These are phyloP conservation scores for Vigna unguiculata DNA, from an alignment of 306 rosid species.

Conservation along the genomic window DNA sequence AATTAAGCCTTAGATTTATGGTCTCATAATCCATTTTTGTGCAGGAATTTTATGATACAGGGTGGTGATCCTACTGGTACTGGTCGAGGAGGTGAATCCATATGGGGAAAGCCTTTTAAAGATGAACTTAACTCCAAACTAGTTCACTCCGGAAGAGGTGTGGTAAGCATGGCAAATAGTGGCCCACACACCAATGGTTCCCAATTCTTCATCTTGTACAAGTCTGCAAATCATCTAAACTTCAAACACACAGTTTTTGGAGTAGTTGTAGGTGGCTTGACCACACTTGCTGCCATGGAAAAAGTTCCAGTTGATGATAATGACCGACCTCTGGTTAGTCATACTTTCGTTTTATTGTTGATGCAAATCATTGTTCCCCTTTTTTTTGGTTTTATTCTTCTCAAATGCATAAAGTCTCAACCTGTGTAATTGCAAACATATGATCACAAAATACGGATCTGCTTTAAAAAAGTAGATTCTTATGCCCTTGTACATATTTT, in stretches of 20 bases:
- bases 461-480: conserved; percentile 47
- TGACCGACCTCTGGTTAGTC: conserved; percentile 86
- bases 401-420: conserved; percentile 4
- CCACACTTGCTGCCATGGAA: conserved; percentile 88
- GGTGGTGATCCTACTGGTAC: conserved; percentile 99
- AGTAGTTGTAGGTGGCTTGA: conserved; percentile 89
- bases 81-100: conserved; percentile 95
- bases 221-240: conserved; percentile 94
- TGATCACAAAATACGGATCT: conserved; percentile 38
- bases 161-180: conserved; percentile 99
- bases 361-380: conserved; percentile 24
- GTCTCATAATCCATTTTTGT: conserved; percentile 32
- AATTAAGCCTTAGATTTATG: conserved; percentile 26
- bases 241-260: conserved; percentile 96
- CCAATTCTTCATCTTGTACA: conserved; percentile 93
- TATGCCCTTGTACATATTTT: conserved; percentile 23
- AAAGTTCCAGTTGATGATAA: conserved; percentile 89
- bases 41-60: conserved; percentile 96
- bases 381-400: conserved; percentile 37
- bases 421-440: conserved; percentile 36
- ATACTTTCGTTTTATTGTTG: conserved; percentile 32
- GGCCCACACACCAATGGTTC: conserved; percentile 98
- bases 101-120: conserved; percentile 95
- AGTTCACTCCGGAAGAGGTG: conserved; percentile 92
- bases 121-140: conserved; percentile 94